Evolutionary conservation across 352 stramenopile genomes (phyloP).

Genomic region (Phytophthora multivora): DNA sequence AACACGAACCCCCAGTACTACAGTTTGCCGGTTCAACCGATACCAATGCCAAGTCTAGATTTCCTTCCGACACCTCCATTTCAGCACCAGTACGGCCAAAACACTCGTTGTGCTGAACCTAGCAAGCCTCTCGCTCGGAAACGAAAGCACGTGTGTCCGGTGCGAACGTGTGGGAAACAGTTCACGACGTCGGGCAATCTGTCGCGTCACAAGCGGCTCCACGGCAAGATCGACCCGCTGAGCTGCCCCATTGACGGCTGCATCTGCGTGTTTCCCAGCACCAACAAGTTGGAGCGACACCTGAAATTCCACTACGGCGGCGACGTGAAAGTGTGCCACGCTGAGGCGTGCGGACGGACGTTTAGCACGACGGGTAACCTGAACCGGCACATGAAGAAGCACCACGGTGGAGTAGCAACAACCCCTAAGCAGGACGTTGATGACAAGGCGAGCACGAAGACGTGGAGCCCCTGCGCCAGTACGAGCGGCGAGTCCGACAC

Average conservation of each 20-base stretch:
- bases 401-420: constrained; percentile 17
- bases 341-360: constrained; percentile 41
- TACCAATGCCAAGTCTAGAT: not conserved
- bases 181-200: constrained; percentile 63
- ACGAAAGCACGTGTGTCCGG: constrained; percentile 42
- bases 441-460: not conserved
- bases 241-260: constrained; percentile 32
- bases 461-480: constrained; percentile 10
- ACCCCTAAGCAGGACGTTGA: not conserved
- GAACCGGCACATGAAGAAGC: constrained; percentile 48
- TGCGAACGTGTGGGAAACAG: constrained; percentile 44
- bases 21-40: constrained; percentile 16
- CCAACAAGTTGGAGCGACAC: constrained; percentile 43
- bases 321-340: constrained; percentile 41
- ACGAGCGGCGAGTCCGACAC: constrained; percentile 8
- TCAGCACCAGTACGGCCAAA: constrained; percentile 17
- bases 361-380: constrained; percentile 55
- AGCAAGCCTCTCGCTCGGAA: constrained; percentile 36
- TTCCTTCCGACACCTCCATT: constrained; percentile 1
- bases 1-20: constrained; percentile 12
- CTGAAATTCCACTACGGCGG: constrained; percentile 55
- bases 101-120: constrained; percentile 13
- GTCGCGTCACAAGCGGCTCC: constrained; percentile 48
- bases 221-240: constrained; percentile 44
- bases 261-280: constrained; percentile 37